These are phyloP conservation scores for Domatiomyces catenatus DNA, from an alignment of 2,329 filamentous ascomycete genomes.

Conservation along the genomic window DNA sequence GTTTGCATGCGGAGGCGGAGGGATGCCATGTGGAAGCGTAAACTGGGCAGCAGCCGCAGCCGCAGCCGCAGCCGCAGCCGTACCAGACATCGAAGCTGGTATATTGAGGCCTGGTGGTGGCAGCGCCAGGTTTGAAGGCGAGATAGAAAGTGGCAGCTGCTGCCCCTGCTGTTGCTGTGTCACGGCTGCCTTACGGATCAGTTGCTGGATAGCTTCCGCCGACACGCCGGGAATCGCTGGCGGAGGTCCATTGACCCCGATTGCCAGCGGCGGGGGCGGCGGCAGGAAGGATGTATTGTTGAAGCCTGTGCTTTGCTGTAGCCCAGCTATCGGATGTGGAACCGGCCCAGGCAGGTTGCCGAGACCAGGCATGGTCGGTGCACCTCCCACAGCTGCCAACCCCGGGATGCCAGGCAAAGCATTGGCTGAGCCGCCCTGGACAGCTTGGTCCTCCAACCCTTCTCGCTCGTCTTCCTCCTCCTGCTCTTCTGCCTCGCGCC, in stretches of 20 bases:
- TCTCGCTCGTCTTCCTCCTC: constrained; percentile 89
- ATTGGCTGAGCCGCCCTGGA: constrained; percentile 16
- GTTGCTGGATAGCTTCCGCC: constrained; percentile 22
- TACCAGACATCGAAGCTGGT: background rate
- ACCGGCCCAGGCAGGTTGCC: constrained; percentile 1
- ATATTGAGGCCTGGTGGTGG: constrained; percentile 15
- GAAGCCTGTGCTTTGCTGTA: constrained; percentile 12
- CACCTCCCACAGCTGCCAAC: constrained; percentile 3
- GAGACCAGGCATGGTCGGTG: constrained; percentile 5
- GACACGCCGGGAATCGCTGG: constrained; percentile 39
- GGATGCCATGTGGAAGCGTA: constrained; percentile 32
- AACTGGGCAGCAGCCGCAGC: constrained; percentile 9
- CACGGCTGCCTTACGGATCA: constrained; percentile 19
- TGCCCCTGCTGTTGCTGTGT: constrained; percentile 18
- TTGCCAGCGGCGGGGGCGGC: constrained; percentile 4
- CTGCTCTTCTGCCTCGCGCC: constrained; percentile 84
- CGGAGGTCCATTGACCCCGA: constrained; percentile 22
- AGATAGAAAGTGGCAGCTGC: constrained; percentile 26
- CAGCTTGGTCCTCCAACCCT: constrained; percentile 74
- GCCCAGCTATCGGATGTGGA: constrained; percentile 3
- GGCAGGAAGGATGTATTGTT: constrained; percentile 4
- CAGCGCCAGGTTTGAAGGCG: constrained; percentile 20
- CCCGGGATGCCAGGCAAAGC: constrained; percentile 12
- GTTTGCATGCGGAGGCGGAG: constrained; percentile 36
- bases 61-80: too few relatives aligned